Evolutionary conservation across 306 rosid species (phyloP).

Genomic region (Cicer yamashitae): DNA sequence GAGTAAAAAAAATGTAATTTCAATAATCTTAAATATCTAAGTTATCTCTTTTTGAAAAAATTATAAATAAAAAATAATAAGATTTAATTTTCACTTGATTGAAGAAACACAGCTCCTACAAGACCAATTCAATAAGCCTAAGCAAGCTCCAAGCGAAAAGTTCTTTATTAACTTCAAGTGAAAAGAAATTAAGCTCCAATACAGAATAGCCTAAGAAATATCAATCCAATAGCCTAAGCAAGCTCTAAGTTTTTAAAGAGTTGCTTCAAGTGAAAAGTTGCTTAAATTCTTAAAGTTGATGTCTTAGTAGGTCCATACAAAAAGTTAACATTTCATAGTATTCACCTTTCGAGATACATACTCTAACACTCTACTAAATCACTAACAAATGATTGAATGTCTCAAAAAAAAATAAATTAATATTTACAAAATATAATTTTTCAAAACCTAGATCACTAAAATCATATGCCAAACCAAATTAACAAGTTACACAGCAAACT

Average conservation of each 20-base stretch:
- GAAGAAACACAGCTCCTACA: too few relatives aligned
- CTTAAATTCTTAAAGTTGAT: neutral
- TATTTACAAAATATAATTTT: neutral
- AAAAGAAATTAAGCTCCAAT: too few relatives aligned
- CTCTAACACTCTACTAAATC: neutral
- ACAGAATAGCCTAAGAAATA: too few relatives aligned
- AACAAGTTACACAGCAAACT: neutral
- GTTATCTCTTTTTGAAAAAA: neutral
- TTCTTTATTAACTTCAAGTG: too few relatives aligned
- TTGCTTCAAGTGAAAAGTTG: neutral
- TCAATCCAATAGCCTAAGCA: too few relatives aligned
- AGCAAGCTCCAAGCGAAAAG: too few relatives aligned
- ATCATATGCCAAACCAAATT: neutral
- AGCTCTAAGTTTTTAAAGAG: neutral
- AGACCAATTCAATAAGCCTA: too few relatives aligned
- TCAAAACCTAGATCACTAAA: neutral
- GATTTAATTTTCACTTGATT: too few relatives aligned
- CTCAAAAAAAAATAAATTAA: neutral
- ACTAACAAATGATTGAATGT: neutral
- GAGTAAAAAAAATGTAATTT: too few relatives aligned
- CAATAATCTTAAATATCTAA: neutral
- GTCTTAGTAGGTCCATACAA: neutral
- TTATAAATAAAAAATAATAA: too few relatives aligned
- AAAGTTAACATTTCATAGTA: neutral
- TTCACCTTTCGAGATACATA: neutral